Conservation (phyloP, 331 rosid genomes). For the Pyrus hybrid region DNA sequence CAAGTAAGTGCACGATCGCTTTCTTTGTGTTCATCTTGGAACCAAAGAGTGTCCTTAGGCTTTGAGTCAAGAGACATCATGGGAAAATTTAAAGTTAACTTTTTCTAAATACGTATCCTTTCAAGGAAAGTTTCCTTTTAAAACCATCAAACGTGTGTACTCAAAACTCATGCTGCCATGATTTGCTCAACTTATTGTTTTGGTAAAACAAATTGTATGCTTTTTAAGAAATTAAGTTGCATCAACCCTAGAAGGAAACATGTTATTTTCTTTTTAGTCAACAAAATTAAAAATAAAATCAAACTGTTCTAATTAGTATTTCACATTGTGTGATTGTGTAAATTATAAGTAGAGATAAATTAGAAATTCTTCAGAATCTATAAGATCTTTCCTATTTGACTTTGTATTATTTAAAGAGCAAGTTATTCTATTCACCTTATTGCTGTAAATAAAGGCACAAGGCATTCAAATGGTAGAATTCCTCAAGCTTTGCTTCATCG, state of each 20-base stretch:
- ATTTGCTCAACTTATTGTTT: background rate
- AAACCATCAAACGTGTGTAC: background rate
- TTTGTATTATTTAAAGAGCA: too few relatives aligned
- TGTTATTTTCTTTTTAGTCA: background rate
- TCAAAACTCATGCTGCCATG: background rate
- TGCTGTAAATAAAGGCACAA: too few relatives aligned
- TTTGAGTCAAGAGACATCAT: slow-evolving; percentile 2
- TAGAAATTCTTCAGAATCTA: too few relatives aligned
- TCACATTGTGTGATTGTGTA: too few relatives aligned
- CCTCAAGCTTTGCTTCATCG: too few relatives aligned
- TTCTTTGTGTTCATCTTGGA: too few relatives aligned
- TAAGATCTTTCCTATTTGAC: too few relatives aligned
- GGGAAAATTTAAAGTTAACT: slow-evolving; percentile 11
- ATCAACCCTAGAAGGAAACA: background rate
- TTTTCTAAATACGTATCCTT: slow-evolving; percentile 5
- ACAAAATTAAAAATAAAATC: background rate
- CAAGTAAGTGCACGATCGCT: background rate
- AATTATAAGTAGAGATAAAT: too few relatives aligned
- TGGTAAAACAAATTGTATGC: background rate
- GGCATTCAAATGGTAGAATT: too few relatives aligned
- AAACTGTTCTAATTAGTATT: background rate
- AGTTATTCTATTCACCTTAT: too few relatives aligned
- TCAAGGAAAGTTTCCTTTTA: slow-evolving; percentile 10
- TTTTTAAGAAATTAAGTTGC: background rate
- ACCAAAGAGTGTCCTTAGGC: background rate